A percentile compares a stretch with the other conserved stretches of the same genome.
Evolutionary conservation across 495 filamentous ascomycete genomes (phyloP).

Genomic region (Talaromyces ruber): DNA sequence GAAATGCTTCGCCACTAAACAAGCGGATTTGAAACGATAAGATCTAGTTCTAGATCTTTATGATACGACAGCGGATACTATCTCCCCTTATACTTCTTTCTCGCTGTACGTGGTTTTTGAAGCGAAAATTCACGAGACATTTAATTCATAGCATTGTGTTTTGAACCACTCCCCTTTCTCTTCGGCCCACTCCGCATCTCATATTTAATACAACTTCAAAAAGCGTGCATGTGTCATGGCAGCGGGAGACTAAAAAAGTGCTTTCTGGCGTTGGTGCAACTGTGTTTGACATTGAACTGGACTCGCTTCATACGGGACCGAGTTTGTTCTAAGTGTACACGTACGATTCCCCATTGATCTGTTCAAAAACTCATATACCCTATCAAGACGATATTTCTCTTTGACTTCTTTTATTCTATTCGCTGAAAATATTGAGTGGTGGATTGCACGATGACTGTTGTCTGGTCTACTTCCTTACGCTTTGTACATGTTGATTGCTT

Average conservation of each 20-base stretch:
- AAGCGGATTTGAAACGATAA: not conserved
- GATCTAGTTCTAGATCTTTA: not conserved
- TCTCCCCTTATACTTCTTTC: not conserved
- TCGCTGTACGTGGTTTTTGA: not conserved
- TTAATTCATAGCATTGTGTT: not conserved
- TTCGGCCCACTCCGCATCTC: not conserved
- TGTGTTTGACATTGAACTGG: not conserved
- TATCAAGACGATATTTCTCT: constrained; percentile 2
- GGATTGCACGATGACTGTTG: not conserved
- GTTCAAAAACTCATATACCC: constrained; percentile 6
- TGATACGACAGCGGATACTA: not conserved
- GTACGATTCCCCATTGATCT: constrained; percentile 1
- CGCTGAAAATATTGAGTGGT: not conserved
- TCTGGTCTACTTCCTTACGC: not conserved
- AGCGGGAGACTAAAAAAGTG: constrained; percentile 7
- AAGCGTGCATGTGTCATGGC: constrained; percentile 7
- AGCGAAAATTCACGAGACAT: not conserved
- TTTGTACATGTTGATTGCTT: not conserved
- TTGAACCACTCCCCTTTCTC: not conserved
- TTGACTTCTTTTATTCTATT: not conserved
- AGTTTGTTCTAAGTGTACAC: not conserved
- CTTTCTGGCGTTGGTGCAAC: constrained; percentile 4
- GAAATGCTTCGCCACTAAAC: constrained; percentile 30
- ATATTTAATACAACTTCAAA: not conserved
- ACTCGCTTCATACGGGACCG: not conserved